Evolutionary conservation across 2,329 filamentous ascomycete genomes (phyloP).

Genomic region (Amesomyces nigricolor): DNA sequence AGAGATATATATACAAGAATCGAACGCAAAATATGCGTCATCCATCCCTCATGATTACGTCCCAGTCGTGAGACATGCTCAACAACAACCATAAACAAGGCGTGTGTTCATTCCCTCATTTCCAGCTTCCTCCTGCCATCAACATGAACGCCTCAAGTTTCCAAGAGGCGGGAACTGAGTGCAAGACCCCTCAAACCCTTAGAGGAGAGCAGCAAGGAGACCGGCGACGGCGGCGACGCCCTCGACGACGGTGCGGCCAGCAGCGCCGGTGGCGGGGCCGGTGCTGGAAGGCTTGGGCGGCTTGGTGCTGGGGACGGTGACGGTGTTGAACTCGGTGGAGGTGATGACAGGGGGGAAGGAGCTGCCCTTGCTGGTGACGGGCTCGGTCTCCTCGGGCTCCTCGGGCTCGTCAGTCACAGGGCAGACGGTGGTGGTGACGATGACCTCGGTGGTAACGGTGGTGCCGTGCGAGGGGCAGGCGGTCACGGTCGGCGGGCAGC

Average conservation of each 20-base stretch:
- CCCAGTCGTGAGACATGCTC: background rate
- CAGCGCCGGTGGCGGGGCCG: conserved; percentile 20
- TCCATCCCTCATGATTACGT: background rate
- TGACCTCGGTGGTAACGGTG: conserved; percentile 20
- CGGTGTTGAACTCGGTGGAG: conserved; percentile 11
- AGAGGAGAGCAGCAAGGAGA: conserved; percentile 22
- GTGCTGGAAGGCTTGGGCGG: conserved; percentile 4
- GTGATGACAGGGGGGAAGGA: background rate
- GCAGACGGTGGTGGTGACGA: conserved; percentile 25
- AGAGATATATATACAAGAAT: conserved; percentile 10
- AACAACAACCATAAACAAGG: background rate
- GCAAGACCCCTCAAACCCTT: background rate
- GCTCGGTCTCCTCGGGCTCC: background rate
- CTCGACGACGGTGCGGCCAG: conserved; percentile 19
- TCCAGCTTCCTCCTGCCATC: background rate
- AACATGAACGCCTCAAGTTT: background rate
- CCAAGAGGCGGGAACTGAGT: background rate
- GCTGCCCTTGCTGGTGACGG: background rate
- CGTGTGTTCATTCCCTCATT: background rate
- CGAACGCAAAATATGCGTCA: background rate
- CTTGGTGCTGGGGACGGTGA: conserved; percentile 4
- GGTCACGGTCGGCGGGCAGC: conserved; percentile 19
- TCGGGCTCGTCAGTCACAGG: conserved; percentile 18
- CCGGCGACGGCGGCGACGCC: conserved; percentile 19
- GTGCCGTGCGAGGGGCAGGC: conserved; percentile 18